Conservation (phyloP, 495 filamentous ascomycete genomes). For the Entonaema liquescens region DNA sequence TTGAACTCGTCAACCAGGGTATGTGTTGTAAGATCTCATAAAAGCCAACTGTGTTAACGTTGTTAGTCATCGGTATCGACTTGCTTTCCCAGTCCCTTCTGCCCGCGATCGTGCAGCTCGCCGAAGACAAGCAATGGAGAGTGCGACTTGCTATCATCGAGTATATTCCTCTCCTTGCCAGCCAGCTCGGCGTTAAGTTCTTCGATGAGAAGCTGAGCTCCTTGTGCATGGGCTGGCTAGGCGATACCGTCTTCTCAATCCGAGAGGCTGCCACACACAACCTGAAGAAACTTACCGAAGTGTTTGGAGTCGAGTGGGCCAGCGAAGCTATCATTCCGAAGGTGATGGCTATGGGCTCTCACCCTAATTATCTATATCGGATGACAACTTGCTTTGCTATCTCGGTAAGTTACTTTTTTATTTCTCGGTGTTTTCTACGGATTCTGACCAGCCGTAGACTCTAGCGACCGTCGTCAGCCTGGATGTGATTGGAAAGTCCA, state of each 20-base stretch:
- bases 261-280: constrained; percentile 97
- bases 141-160: constrained; percentile 98
- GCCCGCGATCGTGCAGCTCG: constrained; percentile 96
- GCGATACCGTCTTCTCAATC: constrained; percentile 98
- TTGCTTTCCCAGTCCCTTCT: constrained; percentile 94
- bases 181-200: constrained; percentile 95
- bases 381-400: constrained; percentile 99
- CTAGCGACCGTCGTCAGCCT: constrained; percentile 91
- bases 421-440: not conserved
- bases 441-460: constrained; percentile 68
- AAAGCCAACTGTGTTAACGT: constrained; percentile 33
- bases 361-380: constrained; percentile 97
- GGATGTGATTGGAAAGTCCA: constrained; percentile 88
- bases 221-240: constrained; percentile 99
- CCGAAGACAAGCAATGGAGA: constrained; percentile 99
- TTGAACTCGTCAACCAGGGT: constrained; percentile 98
- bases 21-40: constrained; percentile 24
- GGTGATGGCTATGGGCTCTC: constrained; percentile 96
- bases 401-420: constrained; percentile 69
- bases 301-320: constrained; percentile 99
- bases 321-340: constrained; percentile 96
- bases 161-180: constrained; percentile 96
- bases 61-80: constrained; percentile 92
- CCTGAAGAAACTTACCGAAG: constrained; percentile 96
- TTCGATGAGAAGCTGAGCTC: constrained; percentile 96